Percentiles rank a stretch among this genome's conserved stretches.
phyloP scores from a whole-genome alignment of 192 early-diverging fungal genomes.

The Backusella sp. region DNA sequence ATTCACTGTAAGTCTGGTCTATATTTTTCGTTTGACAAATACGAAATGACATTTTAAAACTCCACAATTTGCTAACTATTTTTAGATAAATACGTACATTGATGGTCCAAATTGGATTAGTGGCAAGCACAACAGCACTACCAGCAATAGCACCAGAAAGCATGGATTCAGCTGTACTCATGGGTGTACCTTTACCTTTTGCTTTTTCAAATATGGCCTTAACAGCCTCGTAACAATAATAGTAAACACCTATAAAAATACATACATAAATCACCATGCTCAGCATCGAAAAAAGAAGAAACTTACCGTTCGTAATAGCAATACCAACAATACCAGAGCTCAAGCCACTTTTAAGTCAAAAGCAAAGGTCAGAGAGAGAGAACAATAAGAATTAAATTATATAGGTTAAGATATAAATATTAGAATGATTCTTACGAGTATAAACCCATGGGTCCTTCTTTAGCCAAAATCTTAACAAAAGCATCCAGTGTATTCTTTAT shows the following conservation, averaged over 20 bases:
- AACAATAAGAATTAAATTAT: background rate
- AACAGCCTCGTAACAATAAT: constrained; percentile 87
- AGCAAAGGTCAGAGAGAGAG: background rate
- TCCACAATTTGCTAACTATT: background rate
- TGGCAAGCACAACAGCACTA: constrained; percentile 79
- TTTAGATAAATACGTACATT: constrained; percentile 59
- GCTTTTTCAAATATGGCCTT: constrained; percentile 82
- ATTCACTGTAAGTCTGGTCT: constrained; percentile 87
- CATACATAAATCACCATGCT: background rate
- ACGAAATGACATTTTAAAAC: background rate
- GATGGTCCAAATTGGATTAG: constrained; percentile 99
- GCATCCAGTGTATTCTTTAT: constrained; percentile 65
- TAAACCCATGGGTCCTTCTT: constrained; percentile 86
- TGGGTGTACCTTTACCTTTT: constrained; percentile 48
- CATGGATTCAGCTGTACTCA: constrained; percentile 92
- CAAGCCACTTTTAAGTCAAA: constrained; percentile 66
- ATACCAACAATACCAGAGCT: constrained; percentile 96
- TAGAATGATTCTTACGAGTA: constrained; percentile 70
- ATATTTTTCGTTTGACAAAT: constrained; percentile 15
- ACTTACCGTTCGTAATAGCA: constrained; percentile 90
- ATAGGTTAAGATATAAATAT: background rate
- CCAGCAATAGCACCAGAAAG: constrained; percentile 88
- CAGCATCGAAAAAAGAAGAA: constrained; percentile 18
- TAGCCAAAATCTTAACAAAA: constrained; percentile 82
- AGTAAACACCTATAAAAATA: constrained; percentile 47